These are phyloP conservation scores for Nothophoma quercina DNA, from an alignment of 2,329 filamentous ascomycete genomes.

Conservation along the genomic window DNA sequence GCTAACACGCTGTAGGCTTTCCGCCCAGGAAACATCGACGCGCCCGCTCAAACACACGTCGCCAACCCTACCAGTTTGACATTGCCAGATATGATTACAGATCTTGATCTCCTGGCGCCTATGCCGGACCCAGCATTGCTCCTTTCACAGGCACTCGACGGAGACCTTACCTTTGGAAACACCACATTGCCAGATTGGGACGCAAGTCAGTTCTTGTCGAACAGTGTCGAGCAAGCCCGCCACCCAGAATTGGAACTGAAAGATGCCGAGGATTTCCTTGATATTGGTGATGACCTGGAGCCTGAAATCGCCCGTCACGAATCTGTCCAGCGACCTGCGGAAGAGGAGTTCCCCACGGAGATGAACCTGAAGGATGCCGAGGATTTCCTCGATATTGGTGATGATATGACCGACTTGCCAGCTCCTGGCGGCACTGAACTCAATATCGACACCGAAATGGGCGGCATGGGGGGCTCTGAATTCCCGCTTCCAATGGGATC, in stretches of 20 bases:
- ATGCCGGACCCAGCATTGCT: constrained; percentile 87
- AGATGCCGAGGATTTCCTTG: constrained; percentile 65
- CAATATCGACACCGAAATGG: constrained; percentile 53
- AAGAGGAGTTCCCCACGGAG: constrained; percentile 42
- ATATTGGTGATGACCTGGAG: constrained; percentile 65
- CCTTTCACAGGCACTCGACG: constrained; percentile 71
- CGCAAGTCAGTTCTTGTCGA: constrained; percentile 81
- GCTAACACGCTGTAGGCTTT: constrained; percentile 69
- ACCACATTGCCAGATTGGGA: constrained; percentile 62
- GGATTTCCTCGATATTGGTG: constrained; percentile 54
- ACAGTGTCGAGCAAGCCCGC: constrained; percentile 63
- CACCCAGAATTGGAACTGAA: constrained; percentile 57
- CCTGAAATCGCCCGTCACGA: constrained; percentile 87
- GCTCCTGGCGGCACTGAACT: constrained; percentile 22
- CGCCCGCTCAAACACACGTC: constrained; percentile 77
- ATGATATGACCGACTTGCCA: constrained; percentile 37
- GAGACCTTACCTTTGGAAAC: constrained; percentile 51
- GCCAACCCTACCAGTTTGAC: constrained; percentile 87
- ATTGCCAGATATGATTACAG: constrained; percentile 90
- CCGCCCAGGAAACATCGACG: constrained; percentile 93
- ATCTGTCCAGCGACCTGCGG: constrained; percentile 60
- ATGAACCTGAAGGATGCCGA: constrained; percentile 65
- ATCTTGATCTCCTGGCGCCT: constrained; percentile 81
- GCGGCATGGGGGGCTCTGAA: constrained; percentile 58
- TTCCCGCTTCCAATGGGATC: constrained; percentile 15